These are phyloP conservation scores for Rhododendron kiyosumense DNA, from an alignment of 148 eudicot species.

Conservation along the genomic window DNA sequence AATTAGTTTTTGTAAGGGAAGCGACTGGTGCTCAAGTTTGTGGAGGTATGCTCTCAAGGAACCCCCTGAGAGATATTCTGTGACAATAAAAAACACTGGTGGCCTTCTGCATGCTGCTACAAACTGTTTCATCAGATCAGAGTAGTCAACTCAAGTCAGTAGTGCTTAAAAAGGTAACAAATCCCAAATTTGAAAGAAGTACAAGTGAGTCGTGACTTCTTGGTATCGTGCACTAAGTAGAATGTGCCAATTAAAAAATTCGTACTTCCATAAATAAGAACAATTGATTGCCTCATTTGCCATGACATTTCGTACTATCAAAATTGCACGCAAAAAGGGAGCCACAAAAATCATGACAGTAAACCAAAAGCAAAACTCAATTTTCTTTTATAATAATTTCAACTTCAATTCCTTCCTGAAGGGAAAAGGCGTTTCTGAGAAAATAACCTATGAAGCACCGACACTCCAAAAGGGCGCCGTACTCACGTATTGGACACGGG, in stretches of 20 bases:
- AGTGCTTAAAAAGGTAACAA: background rate
- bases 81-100: conserved; percentile 63
- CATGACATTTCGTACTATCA: background rate
- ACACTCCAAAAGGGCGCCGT: too few species aligned
- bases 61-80: conserved; percentile 80
- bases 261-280: background rate
- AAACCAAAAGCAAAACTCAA: background rate
- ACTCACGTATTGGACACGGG: too few species aligned
- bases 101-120: conserved; percentile 82
- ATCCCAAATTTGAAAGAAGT: background rate
- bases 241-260: background rate
- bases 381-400: background rate
- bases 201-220: background rate
- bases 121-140: conserved; percentile 39
- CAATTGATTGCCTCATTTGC: background rate
- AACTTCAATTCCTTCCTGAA: background rate
- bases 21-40: conserved; percentile 62
- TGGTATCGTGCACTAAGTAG: background rate
- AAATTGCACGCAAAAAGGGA: background rate
- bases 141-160: background rate
- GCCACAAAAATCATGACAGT: background rate
- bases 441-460: too few species aligned
- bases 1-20: conserved; percentile 52
- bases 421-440: background rate
- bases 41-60: conserved; percentile 81